Evolutionary conservation across 2,329 filamentous ascomycete genomes (phyloP).

Genomic region (Talaromyces sp.): DNA sequence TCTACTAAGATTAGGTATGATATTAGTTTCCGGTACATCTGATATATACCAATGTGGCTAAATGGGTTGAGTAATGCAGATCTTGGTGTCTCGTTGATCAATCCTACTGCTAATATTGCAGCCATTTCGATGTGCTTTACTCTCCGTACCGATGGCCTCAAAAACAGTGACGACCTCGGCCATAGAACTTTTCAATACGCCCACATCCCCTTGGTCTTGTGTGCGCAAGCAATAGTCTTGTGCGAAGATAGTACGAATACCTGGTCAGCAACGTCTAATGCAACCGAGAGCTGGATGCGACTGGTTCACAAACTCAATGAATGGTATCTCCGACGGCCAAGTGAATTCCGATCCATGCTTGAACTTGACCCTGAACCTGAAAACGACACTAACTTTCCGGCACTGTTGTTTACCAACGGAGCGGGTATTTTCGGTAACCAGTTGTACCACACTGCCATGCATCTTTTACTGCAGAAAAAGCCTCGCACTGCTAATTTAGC

Average conservation of each 20-base stretch:
- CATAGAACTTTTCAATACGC: constrained; percentile 15
- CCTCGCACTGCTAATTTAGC: constrained; percentile 39
- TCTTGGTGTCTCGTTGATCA: neutral
- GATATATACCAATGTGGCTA: neutral
- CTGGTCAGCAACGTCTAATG: constrained; percentile 5
- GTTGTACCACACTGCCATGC: constrained; percentile 52
- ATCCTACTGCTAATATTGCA: neutral
- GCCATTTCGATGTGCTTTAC: neutral
- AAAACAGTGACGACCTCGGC: neutral
- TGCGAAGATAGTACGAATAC: constrained; percentile 14
- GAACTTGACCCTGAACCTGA: constrained; percentile 21
- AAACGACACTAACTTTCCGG: constrained; percentile 25
- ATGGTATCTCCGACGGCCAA: constrained; percentile 23
- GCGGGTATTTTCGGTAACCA: constrained; percentile 46
- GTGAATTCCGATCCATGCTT: constrained; percentile 25
- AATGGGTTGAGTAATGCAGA: neutral
- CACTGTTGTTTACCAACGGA: constrained; percentile 44
- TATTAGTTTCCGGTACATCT: neutral
- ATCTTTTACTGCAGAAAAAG: constrained; percentile 48
- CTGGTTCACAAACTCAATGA: constrained; percentile 20
- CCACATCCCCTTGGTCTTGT: constrained; percentile 21
- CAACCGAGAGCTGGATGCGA: constrained; percentile 18
- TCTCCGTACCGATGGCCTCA: neutral
- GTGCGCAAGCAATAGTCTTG: constrained; percentile 18
- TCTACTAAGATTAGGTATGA: constrained; percentile 22